A percentile compares a stretch with the other conserved stretches of the same genome.
Evolutionary conservation across 2,329 filamentous ascomycete genomes (phyloP).

Genomic region (Aspergillus ruber): DNA sequence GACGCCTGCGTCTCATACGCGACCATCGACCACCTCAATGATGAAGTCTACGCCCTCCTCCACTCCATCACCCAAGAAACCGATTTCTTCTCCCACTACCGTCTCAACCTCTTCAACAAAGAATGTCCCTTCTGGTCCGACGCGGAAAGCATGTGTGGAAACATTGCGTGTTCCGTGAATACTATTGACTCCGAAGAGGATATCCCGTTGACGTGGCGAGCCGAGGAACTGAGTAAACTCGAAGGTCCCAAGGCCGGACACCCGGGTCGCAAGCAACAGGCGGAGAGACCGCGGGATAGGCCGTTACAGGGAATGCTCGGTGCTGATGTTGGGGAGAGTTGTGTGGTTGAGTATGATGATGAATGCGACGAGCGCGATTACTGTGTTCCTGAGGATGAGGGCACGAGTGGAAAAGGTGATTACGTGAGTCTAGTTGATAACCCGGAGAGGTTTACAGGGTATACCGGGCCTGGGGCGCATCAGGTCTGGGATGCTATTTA

Average conservation of each 20-base stretch:
- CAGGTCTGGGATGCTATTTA: constrained; percentile 98
- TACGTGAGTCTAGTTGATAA: constrained; percentile 93
- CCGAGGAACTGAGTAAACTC: constrained; percentile 84
- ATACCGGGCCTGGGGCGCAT: constrained; percentile 72
- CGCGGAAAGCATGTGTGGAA: constrained; percentile 88
- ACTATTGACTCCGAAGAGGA: constrained; percentile 94
- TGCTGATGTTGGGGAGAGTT: constrained; percentile 85
- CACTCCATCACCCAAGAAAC: constrained; percentile 76
- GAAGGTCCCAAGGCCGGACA: constrained; percentile 88
- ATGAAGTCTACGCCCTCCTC: constrained; percentile 66
- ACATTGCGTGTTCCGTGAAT: constrained; percentile 91
- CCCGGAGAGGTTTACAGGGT: constrained; percentile 92
- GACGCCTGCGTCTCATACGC: constrained; percentile 93
- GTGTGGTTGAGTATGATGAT: constrained; percentile 94
- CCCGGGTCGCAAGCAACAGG: constrained; percentile 67
- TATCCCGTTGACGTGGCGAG: constrained; percentile 84
- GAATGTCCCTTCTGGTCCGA: constrained; percentile 95
- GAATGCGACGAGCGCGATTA: constrained; percentile 96
- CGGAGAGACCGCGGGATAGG: constrained; percentile 59
- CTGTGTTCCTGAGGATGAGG: constrained; percentile 92
- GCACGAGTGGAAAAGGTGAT: constrained; percentile 77
- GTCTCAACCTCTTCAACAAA: constrained; percentile 89
- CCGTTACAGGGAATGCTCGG: constrained; percentile 79
- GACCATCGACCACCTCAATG: constrained; percentile 79
- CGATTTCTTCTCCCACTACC: constrained; percentile 98